These are phyloP conservation scores for Neospora caninum DNA, from an alignment of 169 alveolate species.

Conservation along the genomic window DNA sequence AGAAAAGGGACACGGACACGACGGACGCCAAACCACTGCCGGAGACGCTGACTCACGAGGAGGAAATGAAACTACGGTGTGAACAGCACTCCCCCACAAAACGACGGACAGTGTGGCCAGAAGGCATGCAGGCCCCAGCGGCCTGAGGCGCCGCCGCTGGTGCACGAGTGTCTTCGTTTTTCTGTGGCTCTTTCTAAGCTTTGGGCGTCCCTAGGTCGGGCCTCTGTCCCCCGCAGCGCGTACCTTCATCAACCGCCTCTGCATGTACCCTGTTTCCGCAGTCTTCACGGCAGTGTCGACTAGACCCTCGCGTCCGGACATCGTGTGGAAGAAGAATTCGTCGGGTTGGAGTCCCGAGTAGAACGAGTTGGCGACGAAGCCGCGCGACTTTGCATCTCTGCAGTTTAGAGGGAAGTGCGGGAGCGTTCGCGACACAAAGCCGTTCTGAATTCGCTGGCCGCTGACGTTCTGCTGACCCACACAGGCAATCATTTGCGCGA, in stretches of 20 bases:
- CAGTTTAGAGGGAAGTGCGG: conserved; percentile 96
- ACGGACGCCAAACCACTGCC: too few relatives aligned
- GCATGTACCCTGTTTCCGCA: conserved; percentile 99
- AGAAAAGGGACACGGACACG: too few relatives aligned
- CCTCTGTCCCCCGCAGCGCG: background rate
- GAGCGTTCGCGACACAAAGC: conserved; percentile 95
- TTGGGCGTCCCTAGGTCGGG: too few relatives aligned
- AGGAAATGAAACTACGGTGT: too few relatives aligned
- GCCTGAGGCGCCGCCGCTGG: too few relatives aligned
- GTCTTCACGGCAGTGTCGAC: conserved; percentile 99
- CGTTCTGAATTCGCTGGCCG: conserved; percentile 96
- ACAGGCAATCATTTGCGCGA: conserved; percentile 99
- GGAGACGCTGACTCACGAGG: too few relatives aligned
- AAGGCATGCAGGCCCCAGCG: too few relatives aligned
- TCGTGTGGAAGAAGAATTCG: conserved; percentile 99
- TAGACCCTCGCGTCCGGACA: conserved; percentile 99
- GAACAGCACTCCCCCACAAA: too few relatives aligned
- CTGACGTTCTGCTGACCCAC: conserved; percentile 98
- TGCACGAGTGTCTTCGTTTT: too few relatives aligned
- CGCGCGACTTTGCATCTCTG: conserved; percentile 96
- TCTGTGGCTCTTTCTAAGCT: too few relatives aligned
- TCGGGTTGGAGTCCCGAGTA: conserved; percentile 91
- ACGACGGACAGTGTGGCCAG: too few relatives aligned
- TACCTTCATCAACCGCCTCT: conserved; percentile 95
- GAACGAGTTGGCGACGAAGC: conserved; percentile 97